Evolutionary conservation across 2,329 filamentous ascomycete genomes (phyloP), one percentile per base, ranked within the genome.

Genomic region (Drechslerella dactyloides): DNA sequence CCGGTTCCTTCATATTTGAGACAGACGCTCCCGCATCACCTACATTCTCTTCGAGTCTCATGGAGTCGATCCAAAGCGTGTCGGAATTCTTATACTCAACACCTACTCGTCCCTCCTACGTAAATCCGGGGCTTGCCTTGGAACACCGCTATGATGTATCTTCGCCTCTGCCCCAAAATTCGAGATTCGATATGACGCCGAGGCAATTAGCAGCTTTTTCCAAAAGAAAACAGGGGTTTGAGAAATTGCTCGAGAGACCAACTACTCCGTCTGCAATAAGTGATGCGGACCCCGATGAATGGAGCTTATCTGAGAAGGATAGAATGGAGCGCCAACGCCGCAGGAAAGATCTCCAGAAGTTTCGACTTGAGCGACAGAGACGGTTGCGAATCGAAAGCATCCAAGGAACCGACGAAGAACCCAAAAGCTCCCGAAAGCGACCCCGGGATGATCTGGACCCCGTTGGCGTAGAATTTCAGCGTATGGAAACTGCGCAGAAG

Each of bases 1-100:
- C 69, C 4, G 69, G 69, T 1, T 73, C 69, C 5, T 73, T 73
- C 40, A 52, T 73, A n/a, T 73, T 73, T n/a, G 69, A 73, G 48
- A 61, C 61, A 11, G 69, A 73, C 1, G 30, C 27, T 37, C 69
- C 69, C 17, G 27, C 35, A 33, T 73, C 69, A 4, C 69, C 69
- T 3, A 15, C 61, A 1, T 73, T 73, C 42, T 73, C 69, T 23
- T 72, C 60, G 13, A 56, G 55, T 7, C 23, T 65, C 7, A 61
- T 51, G 17, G 69, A 73, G 30, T 66, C 69, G 13, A 61, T 60
- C 17, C 62, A 55, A 54, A 56, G 52, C n/a, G 50, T 66, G 11
- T 21, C 56, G 1, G 69, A 73, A 53, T 61, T 65, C 35, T 24
- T 73, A 21, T 65, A 60, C 42, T 61, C 61, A 15, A 73, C 69